These are phyloP conservation scores for Saraca asoca DNA, from an alignment of 331 rosid genomes.

Conservation along the genomic window DNA sequence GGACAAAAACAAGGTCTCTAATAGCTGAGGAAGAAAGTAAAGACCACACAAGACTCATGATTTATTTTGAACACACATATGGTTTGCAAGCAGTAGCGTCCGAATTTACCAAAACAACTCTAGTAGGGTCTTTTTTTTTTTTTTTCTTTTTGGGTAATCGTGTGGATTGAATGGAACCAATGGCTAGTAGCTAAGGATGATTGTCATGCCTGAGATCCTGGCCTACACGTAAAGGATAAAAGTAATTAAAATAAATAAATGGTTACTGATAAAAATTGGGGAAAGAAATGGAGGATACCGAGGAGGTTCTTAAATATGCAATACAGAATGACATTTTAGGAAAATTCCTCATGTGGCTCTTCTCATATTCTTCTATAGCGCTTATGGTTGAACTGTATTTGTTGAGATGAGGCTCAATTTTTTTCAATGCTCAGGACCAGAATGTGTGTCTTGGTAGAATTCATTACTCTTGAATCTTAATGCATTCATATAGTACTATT, in stretches of 20 bases:
- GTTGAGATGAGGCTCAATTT: not conserved
- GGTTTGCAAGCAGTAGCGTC: too few relatives aligned
- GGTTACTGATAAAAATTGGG: not conserved
- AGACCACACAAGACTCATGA: too few relatives aligned
- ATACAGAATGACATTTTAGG: not conserved
- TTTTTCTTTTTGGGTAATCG: too few relatives aligned
- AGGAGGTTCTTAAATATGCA: not conserved
- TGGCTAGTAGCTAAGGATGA: too few relatives aligned
- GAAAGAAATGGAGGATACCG: not conserved
- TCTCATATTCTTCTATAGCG: constrained; percentile 2
- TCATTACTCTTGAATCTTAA: not conserved
- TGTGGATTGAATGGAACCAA: too few relatives aligned
- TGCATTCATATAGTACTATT: constrained; percentile 2
- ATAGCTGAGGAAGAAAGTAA: too few relatives aligned
- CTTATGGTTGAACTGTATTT: not conserved
- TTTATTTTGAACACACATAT: too few relatives aligned
- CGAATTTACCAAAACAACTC: too few relatives aligned
- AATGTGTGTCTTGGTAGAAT: constrained; percentile 1
- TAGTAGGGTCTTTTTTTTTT: too few relatives aligned
- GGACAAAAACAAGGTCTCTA: too few relatives aligned
- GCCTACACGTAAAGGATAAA: not conserved
- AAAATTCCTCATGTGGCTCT: not conserved
- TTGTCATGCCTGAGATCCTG: not conserved
- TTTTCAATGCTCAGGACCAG: not conserved
- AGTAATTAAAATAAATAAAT: not conserved